These are phyloP conservation scores for Lipomyces anomalus DNA, from an alignment of 805 yeast species.

Conservation along the genomic window DNA sequence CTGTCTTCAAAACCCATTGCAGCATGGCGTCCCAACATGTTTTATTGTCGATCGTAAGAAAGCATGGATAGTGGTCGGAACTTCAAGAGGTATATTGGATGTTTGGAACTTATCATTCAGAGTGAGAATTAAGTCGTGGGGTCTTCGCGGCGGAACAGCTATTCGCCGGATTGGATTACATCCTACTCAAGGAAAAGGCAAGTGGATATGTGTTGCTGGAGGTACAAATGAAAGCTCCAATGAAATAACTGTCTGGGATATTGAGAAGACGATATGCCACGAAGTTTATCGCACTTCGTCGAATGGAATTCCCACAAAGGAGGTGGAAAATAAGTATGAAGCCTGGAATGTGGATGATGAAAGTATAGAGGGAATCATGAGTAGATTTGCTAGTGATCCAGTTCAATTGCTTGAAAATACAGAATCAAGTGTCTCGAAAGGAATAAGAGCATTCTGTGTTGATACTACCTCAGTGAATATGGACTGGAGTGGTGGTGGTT, in stretches of 20 bases:
- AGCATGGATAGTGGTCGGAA: conserved; percentile 70
- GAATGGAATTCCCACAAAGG: conserved; percentile 7
- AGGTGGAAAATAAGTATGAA: conserved; percentile 17
- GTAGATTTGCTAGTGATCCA: conserved; percentile 24
- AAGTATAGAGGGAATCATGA: conserved; percentile 20
- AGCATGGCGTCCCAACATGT: conserved; percentile 61
- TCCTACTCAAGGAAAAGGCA: conserved; percentile 40
- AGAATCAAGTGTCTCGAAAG: conserved; percentile 12
- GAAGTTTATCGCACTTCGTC: conserved; percentile 35
- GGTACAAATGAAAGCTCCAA: conserved; percentile 49
- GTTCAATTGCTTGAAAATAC: conserved; percentile 14
- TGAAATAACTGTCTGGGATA: conserved; percentile 69
- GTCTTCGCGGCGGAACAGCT: conserved; percentile 46
- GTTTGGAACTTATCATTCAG: conserved; percentile 79
- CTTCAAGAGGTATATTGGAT: conserved; percentile 64
- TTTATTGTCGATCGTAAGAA: conserved; percentile 50
- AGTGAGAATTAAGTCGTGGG: conserved; percentile 56
- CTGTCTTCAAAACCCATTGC: conserved; percentile 48
- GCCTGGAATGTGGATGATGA: conserved; percentile 25
- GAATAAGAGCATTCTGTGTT: conserved; percentile 25
- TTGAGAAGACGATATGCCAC: conserved; percentile 56
- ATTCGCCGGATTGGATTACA: conserved; percentile 45
- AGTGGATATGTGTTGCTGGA: conserved; percentile 56
- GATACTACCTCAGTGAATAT: background rate
- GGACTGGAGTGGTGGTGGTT: conserved; percentile 9